Evolutionary conservation across 176 grass and related monocot species (phyloP), one percentile per base, ranked within the genome.

Genomic region (Leersia perrieri): DNA sequence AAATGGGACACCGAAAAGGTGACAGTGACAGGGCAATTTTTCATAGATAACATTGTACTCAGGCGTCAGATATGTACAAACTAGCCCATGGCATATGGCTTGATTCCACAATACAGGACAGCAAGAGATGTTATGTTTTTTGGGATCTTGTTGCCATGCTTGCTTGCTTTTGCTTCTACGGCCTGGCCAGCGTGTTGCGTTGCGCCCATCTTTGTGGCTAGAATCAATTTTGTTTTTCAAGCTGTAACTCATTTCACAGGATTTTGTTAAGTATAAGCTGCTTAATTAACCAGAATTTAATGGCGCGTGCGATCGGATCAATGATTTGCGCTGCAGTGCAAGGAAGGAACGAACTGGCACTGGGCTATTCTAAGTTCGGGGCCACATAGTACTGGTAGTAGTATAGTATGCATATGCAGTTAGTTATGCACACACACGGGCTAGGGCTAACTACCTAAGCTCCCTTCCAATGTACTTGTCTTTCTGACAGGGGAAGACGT

Each of bases 381-480:
- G 3, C 53, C 53, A 58, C 53, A 25, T 25, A n/a, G n/a, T n/a
- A 58, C 18, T 58, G 53, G 1, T 58, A 58, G 53, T 58, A 25
- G 53, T 23, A 58, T 55, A 38, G n/a, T 38, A 3, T 38, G 35
- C 3, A 38, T 38, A n/a, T n/a, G n/a, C n/a, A n/a, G n/a, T n/a
- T n/a, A n/a, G n/a, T n/a, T n/a, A 25, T 58, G 8, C 53, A 25
- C 20, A 58, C 53, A 18, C 18, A 58, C 53, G 22, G n/a, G 53
- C 53, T n/a, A 22, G n/a, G 42, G 39, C 22, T 76, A 18, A 1
- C 30, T 42, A 9, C 9, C 12, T 78, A 47, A 45, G 39, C 80
- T 83, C 73, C 60, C 41, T 83, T 83, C 60, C 31, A 10, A 29
- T 3, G 68, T 71, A 38, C 53, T 76, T 77, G 70, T 27, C 76